These are phyloP conservation scores for Baorangia bicolor DNA, from an alignment of 768 basidiomycete species.

Conservation along the genomic window DNA sequence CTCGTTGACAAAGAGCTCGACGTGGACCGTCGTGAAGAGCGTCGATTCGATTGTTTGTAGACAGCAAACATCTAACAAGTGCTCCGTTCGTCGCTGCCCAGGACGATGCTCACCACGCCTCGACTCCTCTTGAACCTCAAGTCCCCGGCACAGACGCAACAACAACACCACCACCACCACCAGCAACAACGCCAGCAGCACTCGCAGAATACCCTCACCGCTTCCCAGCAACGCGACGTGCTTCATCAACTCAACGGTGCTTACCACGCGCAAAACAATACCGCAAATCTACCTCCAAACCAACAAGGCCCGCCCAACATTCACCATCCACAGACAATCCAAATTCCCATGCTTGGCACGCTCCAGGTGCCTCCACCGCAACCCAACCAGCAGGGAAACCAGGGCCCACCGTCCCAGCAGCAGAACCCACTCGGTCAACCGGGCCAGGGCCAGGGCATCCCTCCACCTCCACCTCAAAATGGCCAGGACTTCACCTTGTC, in stretches of 20 bases:
- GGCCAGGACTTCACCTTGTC: constrained; percentile 93
- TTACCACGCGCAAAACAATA: constrained; percentile 30
- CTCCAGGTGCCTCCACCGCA: constrained; percentile 62
- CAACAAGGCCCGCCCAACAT: constrained; percentile 33
- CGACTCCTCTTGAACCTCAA: constrained; percentile 36
- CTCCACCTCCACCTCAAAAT: constrained; percentile 77
- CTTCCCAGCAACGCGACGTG: constrained; percentile 30
- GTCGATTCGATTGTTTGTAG: constrained; percentile 35
- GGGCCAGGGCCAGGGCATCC: constrained; percentile 55
- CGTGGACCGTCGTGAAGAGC: constrained; percentile 11
- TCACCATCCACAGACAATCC: constrained; percentile 44
- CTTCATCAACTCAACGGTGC: constrained; percentile 28
- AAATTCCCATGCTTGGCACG: constrained; percentile 71
- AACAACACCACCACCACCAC: constrained; percentile 17
- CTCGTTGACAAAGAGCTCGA: constrained; percentile 6
- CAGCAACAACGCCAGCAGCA: constrained; percentile 27
- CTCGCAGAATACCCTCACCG: constrained; percentile 27
- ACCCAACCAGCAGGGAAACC: constrained; percentile 34
- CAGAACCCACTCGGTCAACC: constrained; percentile 54
- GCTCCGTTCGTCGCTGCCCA: constrained; percentile 14
- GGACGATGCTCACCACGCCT: constrained; percentile 35
- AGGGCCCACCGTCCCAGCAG: constrained; percentile 52
- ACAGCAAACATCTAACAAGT: constrained; percentile 27
- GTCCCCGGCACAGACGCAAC: constrained; percentile 22
- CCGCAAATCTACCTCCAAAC: background rate